phyloP scores from a whole-genome alignment of 148 eudicot species.

The Nyssa sinensis region DNA sequence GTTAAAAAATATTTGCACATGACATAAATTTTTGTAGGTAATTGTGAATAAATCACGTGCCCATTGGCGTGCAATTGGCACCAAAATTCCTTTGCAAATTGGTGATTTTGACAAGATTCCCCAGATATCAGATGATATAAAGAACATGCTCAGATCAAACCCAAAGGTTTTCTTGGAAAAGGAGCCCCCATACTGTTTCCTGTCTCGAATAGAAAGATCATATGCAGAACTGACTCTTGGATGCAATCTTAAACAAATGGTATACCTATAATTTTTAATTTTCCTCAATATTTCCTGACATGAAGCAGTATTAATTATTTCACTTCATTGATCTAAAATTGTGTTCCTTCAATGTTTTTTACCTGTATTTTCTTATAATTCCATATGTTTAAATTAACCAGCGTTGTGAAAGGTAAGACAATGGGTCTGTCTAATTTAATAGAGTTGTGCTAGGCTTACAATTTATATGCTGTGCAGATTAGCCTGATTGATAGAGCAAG shows the following conservation, averaged over 20 bases:
- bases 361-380: not conserved
- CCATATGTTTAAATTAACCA: not conserved
- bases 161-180: conserved; percentile 73
- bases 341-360: not conserved
- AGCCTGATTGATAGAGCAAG: not conserved
- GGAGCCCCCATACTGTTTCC: conserved; percentile 88
- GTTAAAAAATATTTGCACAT: not conserved
- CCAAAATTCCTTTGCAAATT: conserved; percentile 65
- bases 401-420: not conserved
- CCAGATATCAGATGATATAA: conserved; percentile 67
- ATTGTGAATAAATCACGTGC: conserved; percentile 95
- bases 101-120: conserved; percentile 68
- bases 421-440: not conserved
- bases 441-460: too few species aligned
- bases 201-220: conserved; percentile 68
- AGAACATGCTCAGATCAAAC: conserved; percentile 66
- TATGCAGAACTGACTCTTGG: conserved; percentile 90
- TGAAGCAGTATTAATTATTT: not conserved
- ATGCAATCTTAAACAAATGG: conserved; percentile 83
- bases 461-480: too few species aligned
- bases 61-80: conserved; percentile 65
- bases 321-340: not conserved
- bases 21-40: conserved; percentile 43
- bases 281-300: conserved; percentile 4
- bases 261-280: too few species aligned